phyloP scores from a whole-genome alignment of 495 filamentous ascomycete species.

The Lasiosphaeria hispida region DNA sequence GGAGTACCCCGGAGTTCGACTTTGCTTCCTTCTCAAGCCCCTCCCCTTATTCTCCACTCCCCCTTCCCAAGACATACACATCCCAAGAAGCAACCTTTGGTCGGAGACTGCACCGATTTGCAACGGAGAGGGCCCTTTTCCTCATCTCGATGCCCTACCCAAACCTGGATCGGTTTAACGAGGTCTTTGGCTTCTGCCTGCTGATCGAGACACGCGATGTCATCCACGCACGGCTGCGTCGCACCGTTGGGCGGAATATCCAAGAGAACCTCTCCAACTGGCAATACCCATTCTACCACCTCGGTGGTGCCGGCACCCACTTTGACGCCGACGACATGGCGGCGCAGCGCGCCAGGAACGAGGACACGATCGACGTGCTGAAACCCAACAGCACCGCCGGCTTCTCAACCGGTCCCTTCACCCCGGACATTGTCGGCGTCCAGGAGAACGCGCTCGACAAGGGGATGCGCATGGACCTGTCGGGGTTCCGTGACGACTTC shows the following conservation, averaged over 20 bases:
- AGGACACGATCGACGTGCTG: constrained; percentile 29
- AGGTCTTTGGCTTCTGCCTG: constrained; percentile 66
- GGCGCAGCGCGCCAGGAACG: constrained; percentile 28
- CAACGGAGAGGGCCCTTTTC: constrained; percentile 59
- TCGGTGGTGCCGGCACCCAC: constrained; percentile 69
- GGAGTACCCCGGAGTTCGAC: constrained; percentile 22
- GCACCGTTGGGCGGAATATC: constrained; percentile 36
- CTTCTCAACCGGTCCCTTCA: constrained; percentile 44
- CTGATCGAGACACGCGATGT: constrained; percentile 51
- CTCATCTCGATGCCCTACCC: constrained; percentile 57
- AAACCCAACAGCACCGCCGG: constrained; percentile 37
- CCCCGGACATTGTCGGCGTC: constrained; percentile 20
- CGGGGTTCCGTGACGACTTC: constrained; percentile 65
- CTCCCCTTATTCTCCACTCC: constrained; percentile 29
- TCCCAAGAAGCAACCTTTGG: constrained; percentile 68
- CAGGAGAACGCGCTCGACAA: constrained; percentile 32
- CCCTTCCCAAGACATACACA: constrained; percentile 46
- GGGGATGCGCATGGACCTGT: constrained; percentile 41
- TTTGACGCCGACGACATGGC: constrained; percentile 38
- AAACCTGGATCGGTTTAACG: constrained; percentile 47
- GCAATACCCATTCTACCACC: constrained; percentile 60
- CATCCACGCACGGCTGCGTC: constrained; percentile 45
- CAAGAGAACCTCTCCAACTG: constrained; percentile 56
- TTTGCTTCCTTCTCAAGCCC: constrained; percentile 10
- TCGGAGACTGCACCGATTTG: constrained; percentile 64